Conservation (phyloP, 1,284 basidiomycete genomes). For the Moesziomyces globuligerus region DNA sequence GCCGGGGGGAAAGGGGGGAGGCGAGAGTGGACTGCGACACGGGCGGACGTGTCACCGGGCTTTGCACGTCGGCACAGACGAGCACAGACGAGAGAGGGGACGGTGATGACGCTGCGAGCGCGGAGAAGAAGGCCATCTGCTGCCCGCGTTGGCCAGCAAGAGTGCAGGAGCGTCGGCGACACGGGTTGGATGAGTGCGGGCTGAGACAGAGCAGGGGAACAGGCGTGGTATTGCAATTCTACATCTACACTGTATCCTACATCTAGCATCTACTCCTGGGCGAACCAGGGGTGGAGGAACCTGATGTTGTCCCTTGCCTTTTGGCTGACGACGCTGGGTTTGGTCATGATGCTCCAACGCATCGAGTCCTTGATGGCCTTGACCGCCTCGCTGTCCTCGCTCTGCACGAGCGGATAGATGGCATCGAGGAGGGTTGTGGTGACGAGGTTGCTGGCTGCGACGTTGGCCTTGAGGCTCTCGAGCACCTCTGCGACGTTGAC, state of each 20-base stretch:
- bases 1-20: too few species aligned
- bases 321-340: slow-evolving; percentile 73
- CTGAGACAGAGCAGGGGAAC: too few species aligned
- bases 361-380: slow-evolving; percentile 52
- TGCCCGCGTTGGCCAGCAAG: too few species aligned
- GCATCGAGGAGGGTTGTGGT: slow-evolving; percentile 81
- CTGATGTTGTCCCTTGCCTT: slow-evolving; percentile 79
- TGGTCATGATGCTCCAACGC: slow-evolving; percentile 77
- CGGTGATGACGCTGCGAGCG: too few species aligned
- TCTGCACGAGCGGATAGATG: slow-evolving; percentile 71
- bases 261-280: slow-evolving; percentile 15
- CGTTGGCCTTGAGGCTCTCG: slow-evolving; percentile 86
- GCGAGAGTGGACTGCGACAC: too few species aligned
- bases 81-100: too few species aligned
- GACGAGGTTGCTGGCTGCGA: slow-evolving; percentile 78
- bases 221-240: not conserved
- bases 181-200: too few species aligned
- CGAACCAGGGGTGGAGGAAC: slow-evolving; percentile 74
- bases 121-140: too few species aligned
- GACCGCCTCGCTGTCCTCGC: slow-evolving; percentile 44
- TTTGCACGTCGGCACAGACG: too few species aligned
- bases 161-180: too few species aligned
- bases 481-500: slow-evolving; percentile 90
- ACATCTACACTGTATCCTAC: not conserved
- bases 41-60: too few species aligned